Conservation (phyloP, 2,329 filamentous ascomycete species). For the Trichophaea hybrida region DNA sequence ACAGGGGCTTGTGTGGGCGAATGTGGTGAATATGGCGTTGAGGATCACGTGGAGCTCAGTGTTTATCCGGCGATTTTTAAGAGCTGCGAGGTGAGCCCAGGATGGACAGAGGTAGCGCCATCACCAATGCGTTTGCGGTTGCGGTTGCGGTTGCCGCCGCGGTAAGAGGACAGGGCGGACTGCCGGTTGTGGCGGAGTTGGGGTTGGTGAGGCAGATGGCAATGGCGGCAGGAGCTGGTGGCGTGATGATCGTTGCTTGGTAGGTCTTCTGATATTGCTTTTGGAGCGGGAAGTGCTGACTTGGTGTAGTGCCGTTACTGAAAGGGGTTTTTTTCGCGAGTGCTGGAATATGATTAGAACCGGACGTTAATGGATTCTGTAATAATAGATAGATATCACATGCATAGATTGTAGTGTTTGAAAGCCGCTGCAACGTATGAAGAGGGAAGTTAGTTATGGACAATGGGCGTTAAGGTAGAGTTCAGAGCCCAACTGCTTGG, state of each 20-base stretch:
- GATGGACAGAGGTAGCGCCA: slow-evolving; percentile 15
- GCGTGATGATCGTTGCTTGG: slow-evolving; percentile 4
- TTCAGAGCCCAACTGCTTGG: no score
- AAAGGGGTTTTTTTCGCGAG: slow-evolving; percentile 20
- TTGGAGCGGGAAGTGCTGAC: slow-evolving; percentile 6
- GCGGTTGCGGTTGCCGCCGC: slow-evolving; percentile 19
- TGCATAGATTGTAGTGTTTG: no score
- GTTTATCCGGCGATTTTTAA: slow-evolving; percentile 57
- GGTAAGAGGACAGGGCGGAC: slow-evolving; percentile 13
- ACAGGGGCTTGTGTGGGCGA: slow-evolving; percentile 68
- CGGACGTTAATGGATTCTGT: neutral
- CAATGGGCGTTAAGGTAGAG: no score
- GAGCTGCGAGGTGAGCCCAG: slow-evolving; percentile 1
- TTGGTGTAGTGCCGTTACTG: slow-evolving; percentile 11
- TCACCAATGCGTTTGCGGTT: slow-evolving; percentile 13
- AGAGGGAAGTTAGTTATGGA: no score
- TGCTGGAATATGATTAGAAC: slow-evolving; percentile 14
- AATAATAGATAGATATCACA: neutral
- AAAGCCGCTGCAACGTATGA: no score
- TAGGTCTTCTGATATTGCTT: neutral
- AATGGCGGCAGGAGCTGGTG: slow-evolving; percentile 8
- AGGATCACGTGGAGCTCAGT: slow-evolving; percentile 64
- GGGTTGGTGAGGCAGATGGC: neutral
- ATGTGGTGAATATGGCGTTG: slow-evolving; percentile 76
- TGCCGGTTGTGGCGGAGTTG: slow-evolving; percentile 9